A percentile compares a stretch with the other conserved stretches of the same genome.
Evolutionary conservation across 2,329 filamentous ascomycete genomes (phyloP).

Genomic region (Aspergillus nomiae): DNA sequence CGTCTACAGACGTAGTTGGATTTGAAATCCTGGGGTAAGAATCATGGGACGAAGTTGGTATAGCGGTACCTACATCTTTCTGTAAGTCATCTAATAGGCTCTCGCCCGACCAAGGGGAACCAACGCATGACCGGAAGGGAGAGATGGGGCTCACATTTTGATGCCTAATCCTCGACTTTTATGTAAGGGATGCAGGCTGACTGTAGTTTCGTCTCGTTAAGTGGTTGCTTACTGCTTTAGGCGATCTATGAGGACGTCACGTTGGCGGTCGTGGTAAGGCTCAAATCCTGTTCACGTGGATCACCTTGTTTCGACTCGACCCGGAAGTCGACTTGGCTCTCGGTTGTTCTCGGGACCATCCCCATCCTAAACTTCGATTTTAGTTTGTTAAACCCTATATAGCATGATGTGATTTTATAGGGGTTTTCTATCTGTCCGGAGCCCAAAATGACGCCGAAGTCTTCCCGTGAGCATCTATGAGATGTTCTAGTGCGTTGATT

Average conservation of each 20-base stretch:
- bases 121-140: neutral
- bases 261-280: neutral
- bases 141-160: neutral
- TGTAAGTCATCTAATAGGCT: neutral
- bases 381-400: neutral
- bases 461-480: neutral
- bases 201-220: neutral
- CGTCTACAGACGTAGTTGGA: neutral
- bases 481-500: too few species aligned
- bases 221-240: neutral
- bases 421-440: neutral
- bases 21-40: neutral
- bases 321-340: neutral
- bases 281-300: neutral
- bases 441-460: neutral
- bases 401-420: neutral
- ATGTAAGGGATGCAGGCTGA: neutral
- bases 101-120: neutral
- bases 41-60: neutral
- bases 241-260: neutral
- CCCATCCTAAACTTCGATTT: neutral
- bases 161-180: neutral
- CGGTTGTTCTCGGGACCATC: neutral
- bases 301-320: neutral
- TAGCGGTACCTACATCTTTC: neutral